Percentiles rank a stretch among this genome's conserved stretches.
Conservation (phyloP, 345 rosid species). For the Gossypium mustelinum region DNA sequence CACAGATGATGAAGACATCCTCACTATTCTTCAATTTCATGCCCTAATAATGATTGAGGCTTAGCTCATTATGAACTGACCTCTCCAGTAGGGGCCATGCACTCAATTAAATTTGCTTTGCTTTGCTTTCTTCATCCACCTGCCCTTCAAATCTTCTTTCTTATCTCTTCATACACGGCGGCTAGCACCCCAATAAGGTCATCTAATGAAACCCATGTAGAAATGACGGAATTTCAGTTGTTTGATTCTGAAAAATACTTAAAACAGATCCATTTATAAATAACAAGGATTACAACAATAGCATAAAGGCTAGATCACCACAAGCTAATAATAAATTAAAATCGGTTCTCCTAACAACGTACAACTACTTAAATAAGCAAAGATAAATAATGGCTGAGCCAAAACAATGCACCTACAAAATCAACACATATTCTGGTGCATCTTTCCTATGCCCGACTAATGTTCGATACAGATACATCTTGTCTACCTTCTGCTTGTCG, state of each 20-base stretch:
- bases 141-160: too few relatives aligned
- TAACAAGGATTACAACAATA: constrained; percentile 16
- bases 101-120: too few relatives aligned
- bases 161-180: too few relatives aligned
- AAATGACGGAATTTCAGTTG: neutral
- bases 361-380: constrained; percentile 23
- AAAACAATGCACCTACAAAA: constrained; percentile 37
- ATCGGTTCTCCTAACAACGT: constrained; percentile 27
- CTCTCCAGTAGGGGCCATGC: too few relatives aligned
- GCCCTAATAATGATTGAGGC: neutral
- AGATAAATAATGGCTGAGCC: constrained; percentile 1
- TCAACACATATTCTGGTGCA: constrained; percentile 70
- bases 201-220: neutral
- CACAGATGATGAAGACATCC: constrained; percentile 9
- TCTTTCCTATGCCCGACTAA: constrained; percentile 73
- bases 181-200: neutral
- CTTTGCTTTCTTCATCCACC: too few relatives aligned
- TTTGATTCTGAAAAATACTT: neutral
- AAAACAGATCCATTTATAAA: neutral
- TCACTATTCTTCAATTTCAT: neutral
- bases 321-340: constrained; percentile 23
- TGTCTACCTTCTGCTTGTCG: constrained; percentile 55
- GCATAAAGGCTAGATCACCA: constrained; percentile 25
- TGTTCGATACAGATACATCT: constrained; percentile 77
- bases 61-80: neutral